Base-by-base conservation (phyloP, 2,329 filamentous ascomycete genomes). In the Zalaria sp. region DNA sequence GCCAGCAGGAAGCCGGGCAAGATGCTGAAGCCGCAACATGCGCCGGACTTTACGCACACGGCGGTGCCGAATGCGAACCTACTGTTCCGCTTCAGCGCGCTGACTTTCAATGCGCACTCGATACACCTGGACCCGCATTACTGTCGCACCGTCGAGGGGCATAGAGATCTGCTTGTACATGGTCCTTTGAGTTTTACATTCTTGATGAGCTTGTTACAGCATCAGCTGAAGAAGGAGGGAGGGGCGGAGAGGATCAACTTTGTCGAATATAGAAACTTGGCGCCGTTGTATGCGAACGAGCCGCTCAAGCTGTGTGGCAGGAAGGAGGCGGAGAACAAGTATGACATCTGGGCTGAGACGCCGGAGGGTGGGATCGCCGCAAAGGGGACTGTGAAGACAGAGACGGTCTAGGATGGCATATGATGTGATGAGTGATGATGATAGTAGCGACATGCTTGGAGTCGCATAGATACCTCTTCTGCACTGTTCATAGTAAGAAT, bases 21-120 rank as follows among this genome's bases (percentile, higher is more conserved):
- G 46, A 63, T 64, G 40, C 42, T 70, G 2, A 55, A 57, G 37
- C 72, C 71, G 9, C 69, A 69, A 18, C 53, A 61, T 3, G 45
- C 61, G n/a, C 67, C 77, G 1, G 66, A 72, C 37, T 75, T 77
- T 51, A 65, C 63, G 11, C 68, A 82, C 50, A 63, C 65, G 0
- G 63, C 94, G 25, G 72, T 64, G 0, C 85, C 87, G 1, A 79
- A 79, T 2, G 68, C 74, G 3, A 67, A 73, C 4, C 73, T 95
- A 4, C 76, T 98, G 41, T 94, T 93, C 64, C 78, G 88, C 44
- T 96, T 89, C 67, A 91, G 83, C 18, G 87, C 87, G 0, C 73
- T 98, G 29, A 89, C 83, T 2, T 88, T 86, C 67, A 98, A 98
- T 60, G 85, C 86, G 1, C 91, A 98, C 61, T 70, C 73, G 10